phyloP scores from a whole-genome alignment of 441 rosid genomes.

The Adansonia gregorii region DNA sequence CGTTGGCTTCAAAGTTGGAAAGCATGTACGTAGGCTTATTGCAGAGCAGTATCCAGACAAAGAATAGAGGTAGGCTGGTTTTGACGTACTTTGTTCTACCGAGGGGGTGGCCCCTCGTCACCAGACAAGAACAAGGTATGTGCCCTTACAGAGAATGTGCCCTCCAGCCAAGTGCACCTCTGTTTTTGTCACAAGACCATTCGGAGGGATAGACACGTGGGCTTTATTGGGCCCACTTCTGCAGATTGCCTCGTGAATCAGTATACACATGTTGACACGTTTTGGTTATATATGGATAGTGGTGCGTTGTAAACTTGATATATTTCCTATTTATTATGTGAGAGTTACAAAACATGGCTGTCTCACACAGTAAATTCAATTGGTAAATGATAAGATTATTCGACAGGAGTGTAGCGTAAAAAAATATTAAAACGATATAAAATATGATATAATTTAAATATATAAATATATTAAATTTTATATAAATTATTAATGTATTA shows the following conservation, averaged over 20 bases:
- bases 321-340: not conserved
- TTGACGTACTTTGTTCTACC: not conserved
- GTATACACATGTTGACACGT: not conserved
- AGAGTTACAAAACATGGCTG: not conserved
- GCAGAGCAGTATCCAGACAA: not conserved
- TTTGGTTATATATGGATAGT: not conserved
- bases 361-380: too few relatives aligned
- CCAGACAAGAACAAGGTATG: slow-evolving; percentile 10
- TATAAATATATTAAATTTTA: too few relatives aligned
- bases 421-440: too few relatives aligned
- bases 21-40: not conserved
- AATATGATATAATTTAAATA: too few relatives aligned
- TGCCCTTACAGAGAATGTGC: slow-evolving; percentile 24
- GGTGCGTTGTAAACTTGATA: not conserved
- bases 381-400: too few relatives aligned
- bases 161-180: slow-evolving; percentile 34
- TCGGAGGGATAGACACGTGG: slow-evolving; percentile 27
- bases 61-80: not conserved
- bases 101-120: not conserved
- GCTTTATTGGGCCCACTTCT: slow-evolving; percentile 27
- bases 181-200: not conserved
- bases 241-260: slow-evolving; percentile 26
- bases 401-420: too few relatives aligned
- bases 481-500: too few relatives aligned
- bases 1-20: slow-evolving; percentile 24